Evolutionary conservation across 192 early-diverging fungal genomes (phyloP).

Genomic region (Jimgerdemannia flammicorona): DNA sequence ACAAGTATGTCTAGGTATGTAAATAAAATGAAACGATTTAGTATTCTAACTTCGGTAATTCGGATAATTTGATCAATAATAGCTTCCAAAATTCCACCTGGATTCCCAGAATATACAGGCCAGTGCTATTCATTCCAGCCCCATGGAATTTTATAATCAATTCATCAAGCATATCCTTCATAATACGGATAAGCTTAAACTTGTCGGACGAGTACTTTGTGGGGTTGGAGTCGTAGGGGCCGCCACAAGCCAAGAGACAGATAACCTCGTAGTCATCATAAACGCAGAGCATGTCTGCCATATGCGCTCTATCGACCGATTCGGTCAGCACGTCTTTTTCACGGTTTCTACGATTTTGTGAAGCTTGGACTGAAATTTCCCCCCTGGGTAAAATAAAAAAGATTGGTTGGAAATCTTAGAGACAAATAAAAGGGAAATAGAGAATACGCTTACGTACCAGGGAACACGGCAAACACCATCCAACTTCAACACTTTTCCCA

Average conservation of each 20-base stretch:
- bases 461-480: constrained; percentile 7
- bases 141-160: constrained; percentile 6
- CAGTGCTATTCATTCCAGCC: not conserved
- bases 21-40: constrained; percentile 1
- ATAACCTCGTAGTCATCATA: constrained; percentile 8
- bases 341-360: not conserved
- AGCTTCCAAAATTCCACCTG: constrained; percentile 10
- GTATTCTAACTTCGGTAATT: not conserved
- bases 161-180: constrained; percentile 18
- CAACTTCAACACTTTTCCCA: constrained; percentile 12
- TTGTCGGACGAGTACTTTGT: constrained; percentile 5
- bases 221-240: constrained; percentile 12
- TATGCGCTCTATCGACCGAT: constrained; percentile 7
- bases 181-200: constrained; percentile 8
- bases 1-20: constrained; percentile 15
- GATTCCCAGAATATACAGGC: constrained; percentile 15
- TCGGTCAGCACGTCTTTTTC: constrained; percentile 13
- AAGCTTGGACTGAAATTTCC: not conserved
- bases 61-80: not conserved
- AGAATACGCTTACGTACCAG: constrained; percentile 7
- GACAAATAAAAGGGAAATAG: too few relatives aligned
- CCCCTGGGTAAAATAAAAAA: too few relatives aligned
- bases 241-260: constrained; percentile 14
- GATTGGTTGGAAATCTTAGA: too few relatives aligned
- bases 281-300: constrained; percentile 10